phyloP scores from a whole-genome alignment of 495 filamentous ascomycete genomes.

The Cryomyces antarcticus region DNA sequence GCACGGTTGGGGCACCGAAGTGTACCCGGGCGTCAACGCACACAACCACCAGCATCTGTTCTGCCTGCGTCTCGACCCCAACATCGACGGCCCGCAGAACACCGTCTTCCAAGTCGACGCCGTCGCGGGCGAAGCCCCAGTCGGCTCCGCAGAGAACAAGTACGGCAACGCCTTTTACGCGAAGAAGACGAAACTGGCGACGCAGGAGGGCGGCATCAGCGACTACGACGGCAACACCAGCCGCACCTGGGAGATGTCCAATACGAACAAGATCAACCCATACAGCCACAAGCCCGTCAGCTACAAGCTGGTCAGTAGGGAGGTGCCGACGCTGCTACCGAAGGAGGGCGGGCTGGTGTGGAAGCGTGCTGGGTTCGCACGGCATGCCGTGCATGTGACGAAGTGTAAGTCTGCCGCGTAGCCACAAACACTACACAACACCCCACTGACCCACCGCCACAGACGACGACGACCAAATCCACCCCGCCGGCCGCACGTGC shows the following conservation, averaged over 20 bases:
- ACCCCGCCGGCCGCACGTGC: constrained; percentile 84
- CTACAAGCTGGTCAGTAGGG: constrained; percentile 83
- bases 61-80: constrained; percentile 75
- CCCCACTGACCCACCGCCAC: neutral
- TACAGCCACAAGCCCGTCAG: constrained; percentile 71
- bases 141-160: constrained; percentile 64
- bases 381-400: constrained; percentile 83
- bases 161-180: constrained; percentile 92
- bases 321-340: constrained; percentile 61
- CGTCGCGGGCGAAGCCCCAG: constrained; percentile 38
- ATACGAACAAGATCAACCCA: constrained; percentile 64
- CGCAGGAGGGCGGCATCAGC: constrained; percentile 45
- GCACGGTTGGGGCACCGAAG: constrained; percentile 79
- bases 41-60: constrained; percentile 94
- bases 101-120: constrained; percentile 74
- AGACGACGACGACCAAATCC: constrained; percentile 74
- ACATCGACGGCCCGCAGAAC: constrained; percentile 73
- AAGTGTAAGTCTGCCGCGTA: constrained; percentile 41
- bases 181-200: constrained; percentile 67
- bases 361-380: constrained; percentile 83
- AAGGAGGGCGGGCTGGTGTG: constrained; percentile 72
- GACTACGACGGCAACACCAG: constrained; percentile 67
- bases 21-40: constrained; percentile 70
- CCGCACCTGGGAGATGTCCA: constrained; percentile 83
- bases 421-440: neutral